These are phyloP conservation scores for Blastobotrys apis DNA, from an alignment of 1,139 yeast species.

Conservation along the genomic window DNA sequence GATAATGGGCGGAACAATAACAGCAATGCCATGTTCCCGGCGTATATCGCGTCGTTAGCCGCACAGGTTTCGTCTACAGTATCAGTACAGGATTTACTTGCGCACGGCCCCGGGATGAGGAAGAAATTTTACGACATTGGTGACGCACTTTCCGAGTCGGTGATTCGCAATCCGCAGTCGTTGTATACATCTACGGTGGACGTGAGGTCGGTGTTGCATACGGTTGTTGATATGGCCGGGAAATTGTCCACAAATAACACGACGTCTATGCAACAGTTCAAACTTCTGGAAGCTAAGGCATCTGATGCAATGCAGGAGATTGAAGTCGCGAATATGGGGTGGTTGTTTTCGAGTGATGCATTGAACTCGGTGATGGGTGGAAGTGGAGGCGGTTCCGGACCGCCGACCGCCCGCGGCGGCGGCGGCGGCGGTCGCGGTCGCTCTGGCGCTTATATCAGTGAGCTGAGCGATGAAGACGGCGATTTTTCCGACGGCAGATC, in stretches of 20 bases:
- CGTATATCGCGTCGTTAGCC: constrained; percentile 13
- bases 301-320: constrained; percentile 12
- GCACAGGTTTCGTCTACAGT: constrained; percentile 14
- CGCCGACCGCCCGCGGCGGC: too few relatives aligned
- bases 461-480: not conserved
- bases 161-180: constrained; percentile 11
- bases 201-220: constrained; percentile 4
- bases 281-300: constrained; percentile 7
- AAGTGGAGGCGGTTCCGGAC: too few relatives aligned
- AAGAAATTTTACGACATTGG: constrained; percentile 19
- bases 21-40: constrained; percentile 13
- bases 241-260: constrained; percentile 3
- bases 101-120: constrained; percentile 20
- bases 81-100: constrained; percentile 14
- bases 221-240: constrained; percentile 9
- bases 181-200: constrained; percentile 1
- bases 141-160: constrained; percentile 12
- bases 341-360: constrained; percentile 2
- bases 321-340: constrained; percentile 4
- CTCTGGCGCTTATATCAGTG: too few relatives aligned
- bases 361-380: too few relatives aligned
- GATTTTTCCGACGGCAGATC: not conserved
- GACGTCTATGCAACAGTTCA: not conserved
- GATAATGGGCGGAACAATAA: constrained; percentile 3
- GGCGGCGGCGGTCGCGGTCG: too few relatives aligned